Percentiles rank a stretch among this genome's conserved stretches.
Conservation (phyloP, 2,329 filamentous ascomycete genomes). For the Botrytis cinerea region DNA sequence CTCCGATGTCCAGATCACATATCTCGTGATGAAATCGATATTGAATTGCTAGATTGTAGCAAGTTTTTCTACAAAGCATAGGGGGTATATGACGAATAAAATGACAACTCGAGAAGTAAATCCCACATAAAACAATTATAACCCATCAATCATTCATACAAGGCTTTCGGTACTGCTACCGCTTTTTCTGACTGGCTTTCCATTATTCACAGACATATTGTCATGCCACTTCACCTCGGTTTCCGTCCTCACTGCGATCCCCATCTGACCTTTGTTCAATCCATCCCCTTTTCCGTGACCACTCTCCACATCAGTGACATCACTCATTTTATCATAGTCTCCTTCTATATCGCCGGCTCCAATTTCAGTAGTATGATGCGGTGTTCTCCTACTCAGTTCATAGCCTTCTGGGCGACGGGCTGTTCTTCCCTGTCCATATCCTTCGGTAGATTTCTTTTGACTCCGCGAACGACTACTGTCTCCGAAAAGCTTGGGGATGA, state of each 20-base stretch:
- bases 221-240: constrained; percentile 13
- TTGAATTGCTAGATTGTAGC: not conserved
- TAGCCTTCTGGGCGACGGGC: constrained; percentile 5
- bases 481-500: constrained; percentile 19
- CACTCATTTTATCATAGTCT: constrained; percentile 10
- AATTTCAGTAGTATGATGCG: constrained; percentile 8
- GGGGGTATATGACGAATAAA: not conserved
- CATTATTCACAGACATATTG: not conserved
- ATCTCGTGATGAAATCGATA: not conserved
- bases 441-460: not conserved
- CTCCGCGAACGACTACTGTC: constrained; percentile 7
- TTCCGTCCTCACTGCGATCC: not conserved
- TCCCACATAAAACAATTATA: not conserved
- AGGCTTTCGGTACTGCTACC: constrained; percentile 12
- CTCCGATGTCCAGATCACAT: not conserved
- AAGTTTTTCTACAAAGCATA: not conserved
- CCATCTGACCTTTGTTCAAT: not conserved
- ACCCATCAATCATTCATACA: not conserved
- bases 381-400: not conserved
- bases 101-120: not conserved
- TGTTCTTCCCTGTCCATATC: constrained; percentile 1
- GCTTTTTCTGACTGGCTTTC: not conserved
- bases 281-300: not conserved
- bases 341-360: not conserved
- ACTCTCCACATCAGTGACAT: not conserved